Conservation (phyloP, 441 rosid species). For the Croton laevigatus region DNA sequence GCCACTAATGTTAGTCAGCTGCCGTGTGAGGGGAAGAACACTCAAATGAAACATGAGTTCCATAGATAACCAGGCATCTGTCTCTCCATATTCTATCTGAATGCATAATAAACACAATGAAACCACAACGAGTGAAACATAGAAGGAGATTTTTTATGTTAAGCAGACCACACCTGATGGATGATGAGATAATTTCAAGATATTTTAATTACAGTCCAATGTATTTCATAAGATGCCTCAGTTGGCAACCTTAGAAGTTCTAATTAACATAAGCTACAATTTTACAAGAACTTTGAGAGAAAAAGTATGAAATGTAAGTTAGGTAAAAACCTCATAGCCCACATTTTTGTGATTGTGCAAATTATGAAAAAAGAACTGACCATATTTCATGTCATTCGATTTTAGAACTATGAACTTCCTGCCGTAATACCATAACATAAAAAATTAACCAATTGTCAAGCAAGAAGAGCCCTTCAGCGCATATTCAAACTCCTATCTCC, state of each 20-base stretch:
- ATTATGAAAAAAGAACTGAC: constrained; percentile 8
- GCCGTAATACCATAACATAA: constrained; percentile 9
- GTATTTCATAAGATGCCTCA: constrained; percentile 8
- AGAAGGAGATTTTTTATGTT: background rate
- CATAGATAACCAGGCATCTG: constrained; percentile 98
- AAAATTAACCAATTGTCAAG: constrained; percentile 1
- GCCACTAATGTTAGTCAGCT: constrained; percentile 95
- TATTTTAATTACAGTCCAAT: background rate
- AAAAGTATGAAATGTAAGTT: constrained; percentile 12
- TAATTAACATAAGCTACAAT: constrained; percentile 1
- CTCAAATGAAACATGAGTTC: constrained; percentile 98
- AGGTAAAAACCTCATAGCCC: background rate
- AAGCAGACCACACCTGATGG: constrained; percentile 15
- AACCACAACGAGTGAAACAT: constrained; percentile 22
- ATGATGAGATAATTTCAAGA: background rate
- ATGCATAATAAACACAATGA: constrained; percentile 28
- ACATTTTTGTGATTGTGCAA: background rate
- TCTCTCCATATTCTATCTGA: constrained; percentile 95
- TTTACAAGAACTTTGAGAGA: background rate
- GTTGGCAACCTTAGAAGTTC: constrained; percentile 1
- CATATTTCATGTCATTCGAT: background rate
- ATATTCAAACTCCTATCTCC: background rate
- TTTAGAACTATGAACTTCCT: background rate
- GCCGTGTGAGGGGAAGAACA: constrained; percentile 96
- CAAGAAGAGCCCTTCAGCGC: background rate